Evolutionary conservation across 2,329 filamentous ascomycete species (phyloP), one percentile per base, ranked within the genome.

Genomic region (Lizonia empirigonia): DNA sequence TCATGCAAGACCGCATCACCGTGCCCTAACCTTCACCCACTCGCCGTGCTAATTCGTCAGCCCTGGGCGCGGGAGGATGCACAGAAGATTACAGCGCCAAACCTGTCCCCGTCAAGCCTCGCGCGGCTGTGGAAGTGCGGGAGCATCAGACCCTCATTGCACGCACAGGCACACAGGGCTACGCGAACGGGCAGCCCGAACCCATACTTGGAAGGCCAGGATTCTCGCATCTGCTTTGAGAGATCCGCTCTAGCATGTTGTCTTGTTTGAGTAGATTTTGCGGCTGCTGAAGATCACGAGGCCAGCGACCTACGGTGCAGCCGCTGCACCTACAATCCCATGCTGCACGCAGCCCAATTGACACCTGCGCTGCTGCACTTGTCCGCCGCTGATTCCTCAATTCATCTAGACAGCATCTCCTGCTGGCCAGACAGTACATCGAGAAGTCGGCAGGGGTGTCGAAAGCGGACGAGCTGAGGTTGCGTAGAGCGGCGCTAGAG

Each of bases 1-100:
- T 46, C 48, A 57, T 63, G 60, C 60, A 60, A 42, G 49, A 51
- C 51, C 37, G 33, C 29, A 35, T 50, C 49, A 44, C 36, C 20
- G 53, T 60, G 59, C 59, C 49, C 47, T 32, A 10, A 22, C 13
- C 44, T n/a, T 32, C 18, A 27, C 27, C 24, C 23, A 7, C 13
- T 27, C 23, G 4, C 13, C 8, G 4, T 23, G 23, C 30, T 44
- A n/a, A 62, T 60, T 63, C 42, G 60, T 38, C 37, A 46, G 29
- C 13, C 37, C 19, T 36, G 27, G 35, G 46, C 33, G 56, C 55
- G 39, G 45, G 36, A 33, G 59, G 51, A 53, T 45, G 57, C 50
- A 59, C 53, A 29, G 51, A 59, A 55, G 32, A 52, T 44, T 37
- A 16, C 49, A 30, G 22, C 26, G 22, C 47, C 40, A 44, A 39